These are phyloP conservation scores for Kodamaea lidongshanica DNA, from an alignment of 805 yeast genomes.

Conservation along the genomic window DNA sequence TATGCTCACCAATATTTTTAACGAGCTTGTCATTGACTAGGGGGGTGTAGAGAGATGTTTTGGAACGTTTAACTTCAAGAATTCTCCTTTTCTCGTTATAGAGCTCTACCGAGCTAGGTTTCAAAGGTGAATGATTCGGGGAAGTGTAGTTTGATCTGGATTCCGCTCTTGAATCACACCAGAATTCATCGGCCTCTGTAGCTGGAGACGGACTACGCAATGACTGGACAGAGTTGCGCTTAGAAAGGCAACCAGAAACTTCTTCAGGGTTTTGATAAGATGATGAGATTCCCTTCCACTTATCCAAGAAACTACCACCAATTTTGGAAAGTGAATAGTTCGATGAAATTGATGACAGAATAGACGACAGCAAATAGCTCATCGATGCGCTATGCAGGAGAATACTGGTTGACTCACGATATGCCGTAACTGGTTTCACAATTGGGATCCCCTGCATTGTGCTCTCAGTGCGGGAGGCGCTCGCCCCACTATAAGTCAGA, in stretches of 20 bases:
- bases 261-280: constrained; percentile 10
- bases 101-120: too few relatives aligned
- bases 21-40: constrained; percentile 12
- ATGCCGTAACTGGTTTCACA: constrained; percentile 12
- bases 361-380: constrained; percentile 18
- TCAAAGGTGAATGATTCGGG: background rate
- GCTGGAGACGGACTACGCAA: constrained; percentile 34
- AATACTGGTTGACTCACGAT: constrained; percentile 8
- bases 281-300: constrained; percentile 28
- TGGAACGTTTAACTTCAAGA: constrained; percentile 12
- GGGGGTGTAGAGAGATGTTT: constrained; percentile 19
- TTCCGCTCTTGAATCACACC: too few relatives aligned
- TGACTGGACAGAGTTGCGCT: constrained; percentile 24
- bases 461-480: constrained; percentile 11
- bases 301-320: constrained; percentile 40
- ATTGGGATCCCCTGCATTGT: constrained; percentile 18
- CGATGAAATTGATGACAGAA: constrained; percentile 33
- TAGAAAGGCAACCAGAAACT: constrained; percentile 15
- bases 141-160: too few relatives aligned
- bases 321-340: constrained; percentile 35
- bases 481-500: too few relatives aligned
- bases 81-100: constrained; percentile 1
- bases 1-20: constrained; percentile 17
- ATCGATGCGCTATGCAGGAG: constrained; percentile 4
- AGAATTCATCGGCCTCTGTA: constrained; percentile 26